phyloP scores from a whole-genome alignment of 2,329 filamentous ascomycete genomes.

The Alternaria hordeiaustralica region DNA sequence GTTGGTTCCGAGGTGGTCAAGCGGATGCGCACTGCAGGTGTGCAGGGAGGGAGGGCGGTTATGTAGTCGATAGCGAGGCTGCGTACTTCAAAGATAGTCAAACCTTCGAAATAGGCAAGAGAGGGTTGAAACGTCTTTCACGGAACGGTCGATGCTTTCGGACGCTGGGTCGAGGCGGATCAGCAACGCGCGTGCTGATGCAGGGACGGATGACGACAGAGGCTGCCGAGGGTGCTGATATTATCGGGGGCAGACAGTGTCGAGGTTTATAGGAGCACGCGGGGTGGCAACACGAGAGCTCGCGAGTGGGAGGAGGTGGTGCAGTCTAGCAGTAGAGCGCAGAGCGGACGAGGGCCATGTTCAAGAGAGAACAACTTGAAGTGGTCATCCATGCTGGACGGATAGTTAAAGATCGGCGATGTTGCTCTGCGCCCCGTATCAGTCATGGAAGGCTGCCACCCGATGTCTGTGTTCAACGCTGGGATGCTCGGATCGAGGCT shows the following conservation, averaged over 20 bases:
- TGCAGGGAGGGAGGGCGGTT: not conserved
- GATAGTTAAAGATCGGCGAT: slow-evolving; percentile 28
- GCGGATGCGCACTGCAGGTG: slow-evolving; percentile 3
- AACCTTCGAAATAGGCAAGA: not conserved
- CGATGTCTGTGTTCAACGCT: slow-evolving; percentile 28
- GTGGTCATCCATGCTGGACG: slow-evolving; percentile 29
- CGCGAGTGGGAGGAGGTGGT: not conserved
- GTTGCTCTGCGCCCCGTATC: slow-evolving; percentile 25
- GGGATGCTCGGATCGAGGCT: slow-evolving; percentile 26
- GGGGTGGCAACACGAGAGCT: slow-evolving; percentile 9
- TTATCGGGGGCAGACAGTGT: not conserved
- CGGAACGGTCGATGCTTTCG: slow-evolving; percentile 5
- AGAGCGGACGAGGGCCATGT: slow-evolving; percentile 10
- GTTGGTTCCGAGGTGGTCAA: slow-evolving; percentile 4
- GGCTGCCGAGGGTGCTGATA: not conserved
- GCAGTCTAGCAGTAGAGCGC: not conserved
- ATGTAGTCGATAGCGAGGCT: not conserved
- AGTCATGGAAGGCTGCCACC: slow-evolving; percentile 16
- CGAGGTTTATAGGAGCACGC: slow-evolving; percentile 5
- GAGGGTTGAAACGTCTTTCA: slow-evolving; percentile 12
- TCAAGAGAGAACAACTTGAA: slow-evolving; percentile 17
- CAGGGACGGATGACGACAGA: slow-evolving; percentile 17
- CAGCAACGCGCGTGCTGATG: slow-evolving; percentile 24
- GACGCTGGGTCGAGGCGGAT: slow-evolving; percentile 9
- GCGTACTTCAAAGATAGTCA: not conserved